Conservation (phyloP, 768 basidiomycete species). For the Lanmaoa pseudosensibilis region DNA sequence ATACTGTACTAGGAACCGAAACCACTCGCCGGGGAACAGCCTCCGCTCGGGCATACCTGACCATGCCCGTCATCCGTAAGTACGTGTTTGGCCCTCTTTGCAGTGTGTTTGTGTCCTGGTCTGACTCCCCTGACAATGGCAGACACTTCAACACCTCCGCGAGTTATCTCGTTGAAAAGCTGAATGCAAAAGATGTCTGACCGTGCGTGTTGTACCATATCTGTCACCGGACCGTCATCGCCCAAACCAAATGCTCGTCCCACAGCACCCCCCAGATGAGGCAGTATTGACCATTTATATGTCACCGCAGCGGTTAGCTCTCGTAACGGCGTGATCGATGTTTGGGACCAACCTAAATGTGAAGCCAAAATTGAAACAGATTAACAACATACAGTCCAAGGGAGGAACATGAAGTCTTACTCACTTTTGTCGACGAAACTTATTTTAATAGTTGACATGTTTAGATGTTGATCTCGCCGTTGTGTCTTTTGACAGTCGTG, state of each 20-base stretch:
- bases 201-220: not conserved
- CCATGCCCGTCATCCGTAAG: not conserved
- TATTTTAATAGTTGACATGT: too few relatives aligned
- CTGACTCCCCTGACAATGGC: not conserved
- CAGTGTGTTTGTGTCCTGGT: not conserved
- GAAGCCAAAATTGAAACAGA: too few relatives aligned
- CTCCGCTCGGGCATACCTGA: not conserved
- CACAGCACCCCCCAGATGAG: not conserved
- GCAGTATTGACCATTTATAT: not conserved
- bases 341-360: too few relatives aligned
- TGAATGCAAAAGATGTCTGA: too few relatives aligned
- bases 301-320: not conserved
- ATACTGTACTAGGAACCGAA: not conserved
- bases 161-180: not conserved
- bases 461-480: too few relatives aligned
- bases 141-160: not conserved
- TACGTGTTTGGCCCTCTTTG: not conserved
- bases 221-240: not conserved
- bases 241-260: not conserved
- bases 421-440: too few relatives aligned
- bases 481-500: not conserved
- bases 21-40: not conserved
- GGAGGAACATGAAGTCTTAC: too few relatives aligned
- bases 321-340: too few relatives aligned
- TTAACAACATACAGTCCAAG: too few relatives aligned